These are phyloP conservation scores for Thermochaetoides dissita DNA, from an alignment of 2,329 filamentous ascomycete species.

Conservation along the genomic window DNA sequence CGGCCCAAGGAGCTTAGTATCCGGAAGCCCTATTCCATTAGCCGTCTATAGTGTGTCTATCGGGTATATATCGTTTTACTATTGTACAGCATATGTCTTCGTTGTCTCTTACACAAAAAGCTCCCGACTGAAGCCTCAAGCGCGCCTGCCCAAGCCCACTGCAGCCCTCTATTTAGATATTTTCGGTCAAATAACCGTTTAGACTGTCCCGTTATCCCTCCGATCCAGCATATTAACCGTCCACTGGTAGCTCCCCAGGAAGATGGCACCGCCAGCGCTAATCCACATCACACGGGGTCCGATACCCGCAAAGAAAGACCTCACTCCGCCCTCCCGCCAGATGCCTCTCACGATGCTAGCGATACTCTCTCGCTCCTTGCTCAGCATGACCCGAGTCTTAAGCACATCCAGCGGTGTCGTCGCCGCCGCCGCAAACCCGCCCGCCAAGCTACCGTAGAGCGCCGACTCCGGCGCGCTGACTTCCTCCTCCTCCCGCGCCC, in stretches of 20 bases:
- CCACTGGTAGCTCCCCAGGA: slow-evolving; percentile 87
- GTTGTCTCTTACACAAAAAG: too few relatives aligned
- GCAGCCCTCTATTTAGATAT: too few relatives aligned
- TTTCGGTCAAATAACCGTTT: too few relatives aligned
- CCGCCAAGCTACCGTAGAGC: slow-evolving; percentile 68
- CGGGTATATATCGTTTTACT: too few relatives aligned
- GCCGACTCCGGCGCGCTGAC: slow-evolving; percentile 67
- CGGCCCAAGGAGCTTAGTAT: too few relatives aligned
- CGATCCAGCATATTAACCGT: slow-evolving; percentile 53
- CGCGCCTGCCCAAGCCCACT: too few relatives aligned
- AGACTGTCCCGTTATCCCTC: too few relatives aligned
- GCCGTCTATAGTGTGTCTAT: too few relatives aligned
- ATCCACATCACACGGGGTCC: slow-evolving; percentile 90
- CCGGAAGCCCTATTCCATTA: too few relatives aligned
- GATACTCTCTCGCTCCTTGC: slow-evolving; percentile 50
- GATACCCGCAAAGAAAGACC: slow-evolving; percentile 60
- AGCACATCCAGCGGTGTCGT: slow-evolving; percentile 93
- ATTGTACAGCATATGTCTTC: too few relatives aligned
- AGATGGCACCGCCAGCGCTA: slow-evolving; percentile 83
- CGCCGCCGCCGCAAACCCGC: slow-evolving; percentile 70
- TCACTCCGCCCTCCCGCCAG: slow-evolving; percentile 45
- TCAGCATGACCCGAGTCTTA: slow-evolving; percentile 93
- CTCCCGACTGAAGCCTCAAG: too few relatives aligned
- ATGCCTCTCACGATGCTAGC: slow-evolving; percentile 49
- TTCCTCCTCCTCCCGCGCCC: slow-evolving; percentile 20